Base-by-base conservation (phyloP, 257 asterid genomes). In the Solanum gracilifrons region DNA sequence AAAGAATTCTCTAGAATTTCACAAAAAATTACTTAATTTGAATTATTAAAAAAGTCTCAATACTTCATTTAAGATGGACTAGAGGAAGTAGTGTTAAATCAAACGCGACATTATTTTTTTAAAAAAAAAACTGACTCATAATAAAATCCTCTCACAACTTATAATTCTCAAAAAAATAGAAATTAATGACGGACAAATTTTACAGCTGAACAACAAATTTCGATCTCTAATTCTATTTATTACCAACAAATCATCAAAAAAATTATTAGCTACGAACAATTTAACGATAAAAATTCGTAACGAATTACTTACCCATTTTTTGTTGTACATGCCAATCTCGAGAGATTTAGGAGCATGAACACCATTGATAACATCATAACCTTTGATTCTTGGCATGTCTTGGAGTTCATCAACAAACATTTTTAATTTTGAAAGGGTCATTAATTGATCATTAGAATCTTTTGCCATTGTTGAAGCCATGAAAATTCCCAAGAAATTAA, bases 371-470 rank as follows among this genome's bases (percentile, higher is more conserved):
- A 90, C 84, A 77, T 90, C 86, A 86, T 86, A 95, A 4, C 93
- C 98, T 86, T 92, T 92, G 91, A 96, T 88, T 88, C 90, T 91
- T 83, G 98, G 98, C 93, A 96, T 93, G 21, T 95, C 94, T 21
- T 93, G 92, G 43, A 96, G 90, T 51, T 93, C 85, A 87, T 96
- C 98, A 5, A 96, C 99, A 80, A 94, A 96, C 95, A 88, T 93
- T 91, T 87, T 90, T 92, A 96, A 32, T 86, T 90, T 83, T 4
- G 95, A 87, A 62, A 92, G 91, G 77, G 87, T 91, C 10, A 93
- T 0, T 8, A 93, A 85, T 62, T 86, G 71, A n/a, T 64, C 83
- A 77, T 89, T 92, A 35, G 64, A 55, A 55, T 4, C 41, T 32
- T 80, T 90, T 25, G 88, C 96, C 90, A 91, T 84, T 89, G 94